Conservation (phyloP, 2,329 filamentous ascomycete species). For the Fusarium sacchari region DNA sequence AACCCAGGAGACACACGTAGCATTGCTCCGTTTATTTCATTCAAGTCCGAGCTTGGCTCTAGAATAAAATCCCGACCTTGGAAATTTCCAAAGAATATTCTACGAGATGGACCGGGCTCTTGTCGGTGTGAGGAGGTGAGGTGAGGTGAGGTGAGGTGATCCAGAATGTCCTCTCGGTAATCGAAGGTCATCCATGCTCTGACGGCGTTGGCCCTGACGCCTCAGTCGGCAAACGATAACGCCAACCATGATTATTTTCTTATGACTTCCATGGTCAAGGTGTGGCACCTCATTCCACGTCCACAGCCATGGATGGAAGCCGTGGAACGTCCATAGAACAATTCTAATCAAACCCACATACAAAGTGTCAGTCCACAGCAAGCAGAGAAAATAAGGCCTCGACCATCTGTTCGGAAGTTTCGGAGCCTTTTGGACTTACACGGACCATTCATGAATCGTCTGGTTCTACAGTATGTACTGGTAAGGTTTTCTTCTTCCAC, state of each 20-base stretch:
- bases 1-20: conserved; percentile 8
- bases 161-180: conserved; percentile 25
- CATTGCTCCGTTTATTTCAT: conserved; percentile 4
- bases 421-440: conserved; percentile 6
- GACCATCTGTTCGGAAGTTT: conserved; percentile 7
- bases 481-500: neutral
- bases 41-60: conserved; percentile 35
- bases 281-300: neutral
- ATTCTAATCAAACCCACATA: conserved; percentile 1
- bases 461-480: no score
- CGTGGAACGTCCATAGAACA: conserved; percentile 18
- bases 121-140: conserved; percentile 22
- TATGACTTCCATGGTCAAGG: neutral
- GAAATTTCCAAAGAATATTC: conserved; percentile 29
- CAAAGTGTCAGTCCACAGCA: conserved; percentile 5
- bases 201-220: conserved; percentile 22
- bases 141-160: conserved; percentile 3
- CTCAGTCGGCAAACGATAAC: conserved; percentile 21
- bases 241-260: neutral
- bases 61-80: conserved; percentile 26
- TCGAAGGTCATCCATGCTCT: conserved; percentile 23
- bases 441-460: conserved; percentile 15
- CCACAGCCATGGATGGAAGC: conserved; percentile 5
- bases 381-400: neutral
- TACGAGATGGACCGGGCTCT: conserved; percentile 9